A percentile compares a stretch with the other conserved stretches of the same genome.
These are phyloP conservation scores for Cercophora newfieldiana DNA, from an alignment of 495 filamentous ascomycete species.

Conservation along the genomic window DNA sequence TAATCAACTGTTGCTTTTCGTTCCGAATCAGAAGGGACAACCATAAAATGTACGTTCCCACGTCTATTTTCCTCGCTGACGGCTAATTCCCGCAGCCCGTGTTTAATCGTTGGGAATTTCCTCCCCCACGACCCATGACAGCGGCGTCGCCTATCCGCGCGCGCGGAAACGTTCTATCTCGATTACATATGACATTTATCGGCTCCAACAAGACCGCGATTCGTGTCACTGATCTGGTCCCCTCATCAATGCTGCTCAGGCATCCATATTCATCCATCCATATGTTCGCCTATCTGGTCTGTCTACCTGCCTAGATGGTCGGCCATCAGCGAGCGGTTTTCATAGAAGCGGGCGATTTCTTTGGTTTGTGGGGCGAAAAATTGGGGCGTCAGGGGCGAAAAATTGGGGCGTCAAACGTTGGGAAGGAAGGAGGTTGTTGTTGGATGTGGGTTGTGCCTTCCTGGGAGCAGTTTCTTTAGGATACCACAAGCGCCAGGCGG, in stretches of 20 bases:
- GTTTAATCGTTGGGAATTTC: conserved; percentile 95
- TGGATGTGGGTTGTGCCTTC: conserved; percentile 5
- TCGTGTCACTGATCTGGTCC: neutral
- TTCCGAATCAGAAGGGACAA: conserved; percentile 93
- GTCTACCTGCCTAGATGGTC: too few species aligned
- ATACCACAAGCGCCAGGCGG: neutral
- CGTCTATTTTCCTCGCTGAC: conserved; percentile 3
- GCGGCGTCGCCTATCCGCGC: too few species aligned
- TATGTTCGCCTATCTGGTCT: neutral
- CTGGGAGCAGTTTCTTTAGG: neutral
- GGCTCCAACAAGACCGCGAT: too few species aligned
- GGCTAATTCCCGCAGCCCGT: conserved; percentile 60
- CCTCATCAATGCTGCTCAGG: neutral
- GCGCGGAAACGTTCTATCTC: too few species aligned
- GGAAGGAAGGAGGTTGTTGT: neutral
- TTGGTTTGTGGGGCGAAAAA: neutral
- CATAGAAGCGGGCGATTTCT: neutral
- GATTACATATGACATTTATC: too few species aligned
- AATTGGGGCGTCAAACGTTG: neutral
- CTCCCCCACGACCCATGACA: conserved; percentile 59
- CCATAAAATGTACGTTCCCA: conserved; percentile 83
- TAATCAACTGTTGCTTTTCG: conserved; percentile 93
- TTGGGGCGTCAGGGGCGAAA: neutral
- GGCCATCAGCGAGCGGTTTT: neutral
- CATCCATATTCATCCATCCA: neutral